Percentiles rank a stretch among this genome's conserved stretches.
Conservation (phyloP, 2,329 filamentous ascomycete genomes). For the Alternaria alternata region DNA sequence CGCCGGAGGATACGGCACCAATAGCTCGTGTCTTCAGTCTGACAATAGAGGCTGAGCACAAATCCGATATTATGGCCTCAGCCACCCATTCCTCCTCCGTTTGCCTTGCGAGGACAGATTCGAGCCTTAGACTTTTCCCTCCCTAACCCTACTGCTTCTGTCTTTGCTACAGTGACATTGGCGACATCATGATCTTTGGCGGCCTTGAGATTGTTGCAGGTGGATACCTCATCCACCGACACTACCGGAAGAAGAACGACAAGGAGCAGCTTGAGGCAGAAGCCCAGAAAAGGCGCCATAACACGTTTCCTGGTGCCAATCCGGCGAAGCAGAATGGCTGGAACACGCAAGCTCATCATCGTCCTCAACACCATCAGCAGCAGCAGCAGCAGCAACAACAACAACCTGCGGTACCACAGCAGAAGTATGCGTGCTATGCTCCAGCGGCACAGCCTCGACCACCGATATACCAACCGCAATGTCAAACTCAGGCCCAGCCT, state of each 20-base stretch:
- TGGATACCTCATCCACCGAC: slow-evolving; percentile 45
- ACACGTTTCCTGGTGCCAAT: slow-evolving; percentile 40
- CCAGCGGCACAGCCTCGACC: slow-evolving; percentile 13
- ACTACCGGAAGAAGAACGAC: slow-evolving; percentile 48
- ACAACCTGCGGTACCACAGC: slow-evolving; percentile 20
- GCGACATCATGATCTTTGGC: slow-evolving; percentile 49
- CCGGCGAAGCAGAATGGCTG: slow-evolving; percentile 27
- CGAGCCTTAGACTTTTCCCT: neutral
- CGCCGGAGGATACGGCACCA: slow-evolving; percentile 29
- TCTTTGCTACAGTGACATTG: neutral
- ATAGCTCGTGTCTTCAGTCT: slow-evolving; percentile 25
- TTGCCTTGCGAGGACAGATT: slow-evolving; percentile 1
- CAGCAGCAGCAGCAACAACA: slow-evolving; percentile 3
- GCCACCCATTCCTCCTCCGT: slow-evolving; percentile 13
- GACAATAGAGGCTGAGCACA: slow-evolving; percentile 36
- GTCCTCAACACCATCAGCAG: slow-evolving; percentile 23
- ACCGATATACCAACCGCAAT: slow-evolving; percentile 12
- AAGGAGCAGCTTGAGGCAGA: slow-evolving; percentile 40
- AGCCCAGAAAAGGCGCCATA: slow-evolving; percentile 33
- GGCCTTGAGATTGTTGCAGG: slow-evolving; percentile 50
- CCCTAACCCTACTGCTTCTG: neutral
- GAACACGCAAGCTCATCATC: slow-evolving; percentile 22
- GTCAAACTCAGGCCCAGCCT: slow-evolving; percentile 18
- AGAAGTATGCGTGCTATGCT: slow-evolving; percentile 40
- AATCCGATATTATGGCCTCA: slow-evolving; percentile 28